Evolutionary conservation across 805 yeast species (phyloP), one percentile per base, ranked within the genome.

Genomic region (Candida germanica): DNA sequence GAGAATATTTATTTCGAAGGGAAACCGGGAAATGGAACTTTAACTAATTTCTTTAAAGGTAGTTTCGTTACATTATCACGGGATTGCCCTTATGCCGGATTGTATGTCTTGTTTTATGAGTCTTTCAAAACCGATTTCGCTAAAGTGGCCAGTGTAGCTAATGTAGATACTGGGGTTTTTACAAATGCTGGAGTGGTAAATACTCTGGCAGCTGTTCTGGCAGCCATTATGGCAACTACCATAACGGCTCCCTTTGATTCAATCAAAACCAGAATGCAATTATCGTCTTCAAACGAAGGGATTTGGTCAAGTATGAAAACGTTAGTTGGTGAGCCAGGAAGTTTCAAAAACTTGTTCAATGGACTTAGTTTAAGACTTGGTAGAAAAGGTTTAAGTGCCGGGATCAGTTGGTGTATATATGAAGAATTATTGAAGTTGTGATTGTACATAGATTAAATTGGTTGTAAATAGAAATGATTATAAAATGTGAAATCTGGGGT

Each of bases 81-180:
- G 44, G 98, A 93, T 61, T 94, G 96, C 16, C 98, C 98, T 0
- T 86, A 93, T 57, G 97, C 98, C 5, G 98, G 98, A 0, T 54
- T 93, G 3, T 91, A 93, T 51, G 87, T 93, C 19, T 61, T 88
- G 24, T 75, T 88, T 44, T 91, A 91, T 58, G 97, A 91, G 53
- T 71, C 80, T 39, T 69, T 80, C 48, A 67, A 67, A 36, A 88
- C 88, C 53, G 35, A 40, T 27, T 39, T 81, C 6, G 16, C 33
- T 5, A 10, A 14, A 14, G 11, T 13, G 9, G 12, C 13, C 6
- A 8, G 13, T 8, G 22, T 19, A n/a, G 6, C 12, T 7, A 13
- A 8, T 12, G 49, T 69, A 2, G 59, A 68, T n/a, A 20, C 23
- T 7, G 23, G 23, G 2, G n/a, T n/a, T n/a, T n/a, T n/a, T n/a